phyloP scores from a whole-genome alignment of 202 grass and related monocot species.

The Eragrostis tef region DNA sequence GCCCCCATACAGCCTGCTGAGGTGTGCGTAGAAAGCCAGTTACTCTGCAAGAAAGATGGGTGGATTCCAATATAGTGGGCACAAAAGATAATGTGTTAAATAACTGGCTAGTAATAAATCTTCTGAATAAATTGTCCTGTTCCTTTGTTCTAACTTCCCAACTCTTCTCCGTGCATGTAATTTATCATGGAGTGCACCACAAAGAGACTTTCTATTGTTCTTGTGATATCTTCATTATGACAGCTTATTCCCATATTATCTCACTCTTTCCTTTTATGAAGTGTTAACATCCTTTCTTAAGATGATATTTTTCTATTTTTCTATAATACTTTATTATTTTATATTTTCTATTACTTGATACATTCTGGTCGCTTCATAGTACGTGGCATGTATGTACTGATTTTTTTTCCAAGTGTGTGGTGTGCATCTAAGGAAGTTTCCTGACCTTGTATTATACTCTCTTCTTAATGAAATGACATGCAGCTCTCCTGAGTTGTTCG shows the following conservation, averaged over 20 bases:
- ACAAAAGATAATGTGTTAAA: background rate
- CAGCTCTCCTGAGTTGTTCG: no score
- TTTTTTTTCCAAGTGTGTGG: no score
- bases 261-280: background rate
- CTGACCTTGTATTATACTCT: no score
- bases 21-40: no score
- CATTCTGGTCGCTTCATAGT: no score
- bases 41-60: background rate
- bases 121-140: background rate
- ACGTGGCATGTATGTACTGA: no score
- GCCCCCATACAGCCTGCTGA: no score
- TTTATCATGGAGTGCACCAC: slow-evolving; percentile 18
- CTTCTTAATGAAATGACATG: no score
- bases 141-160: slow-evolving; percentile 9
- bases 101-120: background rate
- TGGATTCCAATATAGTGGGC: no score
- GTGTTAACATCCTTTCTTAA: background rate
- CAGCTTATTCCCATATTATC: slow-evolving; percentile 15
- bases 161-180: slow-evolving; percentile 16
- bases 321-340: slow-evolving; percentile 6
- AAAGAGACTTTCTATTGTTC: slow-evolving; percentile 1
- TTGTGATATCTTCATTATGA: background rate
- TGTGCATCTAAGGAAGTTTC: no score
- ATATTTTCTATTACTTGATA: slow-evolving; percentile 1
- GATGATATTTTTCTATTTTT: background rate